Evolutionary conservation across 129 eudicot species (phyloP), one percentile per base, ranked within the genome.

Genomic region (Tagetes patula): DNA sequence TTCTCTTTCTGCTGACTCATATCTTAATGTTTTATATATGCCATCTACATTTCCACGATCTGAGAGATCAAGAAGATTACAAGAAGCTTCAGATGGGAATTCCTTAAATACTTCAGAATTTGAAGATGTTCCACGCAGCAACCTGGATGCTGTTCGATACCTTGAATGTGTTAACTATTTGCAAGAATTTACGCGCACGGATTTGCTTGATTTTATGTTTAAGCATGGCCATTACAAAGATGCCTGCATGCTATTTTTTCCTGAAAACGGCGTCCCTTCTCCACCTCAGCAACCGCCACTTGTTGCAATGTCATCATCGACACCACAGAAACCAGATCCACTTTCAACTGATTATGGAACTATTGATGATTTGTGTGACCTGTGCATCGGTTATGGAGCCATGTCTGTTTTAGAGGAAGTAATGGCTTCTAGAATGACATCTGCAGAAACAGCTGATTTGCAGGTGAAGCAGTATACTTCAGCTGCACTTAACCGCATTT

Each of bases 1-100:
- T 86, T 91, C 99, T 80, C 91, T 94, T 34, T 94, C 99, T 75
- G 99, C 99, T 14, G 99, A 94, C 82, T 94, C 99, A n/a, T 94
- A 94, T 83, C 96, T 94, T 56, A 94, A 94, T 62, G 97, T 94
- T 69, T 68, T 94, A 74, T 87, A 90, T 89, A 90, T 94, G 97
- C 99, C 99, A 27, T 88, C 97, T 34, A 94, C 96, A 50, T 90
- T 87, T 80, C 97, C 99, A 50, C 96, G 99, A 66, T 88, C 97
- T 20, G 99, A 90, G 85, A 84, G 96, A 75, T 90, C 96, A 42
- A 83, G 97, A 66, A 77, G 89, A 79, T 84, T 69, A 45, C 96
- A 69, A 71, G 91, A 81, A 79, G 76, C 91, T 43, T 68, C 88
- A 62, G 85, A 83, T 79, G 90, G 81, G 60, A 75, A 73, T 75